phyloP scores from a whole-genome alignment of 257 asterid species.

The Primulina tabacum region DNA sequence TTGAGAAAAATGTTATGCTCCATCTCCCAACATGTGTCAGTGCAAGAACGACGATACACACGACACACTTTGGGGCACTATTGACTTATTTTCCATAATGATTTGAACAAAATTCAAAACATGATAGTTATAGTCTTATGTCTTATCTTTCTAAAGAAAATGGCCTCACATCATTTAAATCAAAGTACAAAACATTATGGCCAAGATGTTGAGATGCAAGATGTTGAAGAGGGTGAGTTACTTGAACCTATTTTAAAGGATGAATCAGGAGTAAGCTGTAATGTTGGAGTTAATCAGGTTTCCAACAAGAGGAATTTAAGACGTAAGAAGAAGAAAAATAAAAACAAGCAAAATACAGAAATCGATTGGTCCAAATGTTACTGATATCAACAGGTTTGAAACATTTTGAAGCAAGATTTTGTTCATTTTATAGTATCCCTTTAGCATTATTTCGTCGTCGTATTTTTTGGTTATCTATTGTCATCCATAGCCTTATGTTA shows the following conservation, averaged over 20 bases:
- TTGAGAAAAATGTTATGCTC: no score
- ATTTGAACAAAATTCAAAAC: no score
- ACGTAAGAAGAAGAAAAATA: conserved; percentile 54
- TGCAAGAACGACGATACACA: no score
- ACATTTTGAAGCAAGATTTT: conserved; percentile 4
- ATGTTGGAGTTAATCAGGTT: conserved; percentile 32
- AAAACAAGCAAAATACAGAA: conserved; percentile 55
- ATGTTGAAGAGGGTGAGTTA: conserved; percentile 80
- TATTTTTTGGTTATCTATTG: not conserved
- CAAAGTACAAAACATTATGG: no score
- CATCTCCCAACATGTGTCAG: no score
- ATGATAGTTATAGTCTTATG: no score
- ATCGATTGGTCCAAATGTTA: conserved; percentile 43
- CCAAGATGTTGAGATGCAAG: conserved; percentile 77
- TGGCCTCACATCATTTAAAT: no score
- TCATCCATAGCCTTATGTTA: not conserved
- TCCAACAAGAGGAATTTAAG: conserved; percentile 30
- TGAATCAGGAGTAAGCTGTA: conserved; percentile 25
- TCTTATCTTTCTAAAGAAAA: no score
- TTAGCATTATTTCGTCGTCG: not conserved
- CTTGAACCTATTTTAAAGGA: conserved; percentile 40
- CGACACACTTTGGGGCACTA: no score
- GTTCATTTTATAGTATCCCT: not conserved
- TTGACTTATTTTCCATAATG: no score
- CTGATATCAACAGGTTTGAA: conserved; percentile 57